Evolutionary conservation across 257 asterid genomes (phyloP).

Genomic region (Solanum ossicruentum): DNA sequence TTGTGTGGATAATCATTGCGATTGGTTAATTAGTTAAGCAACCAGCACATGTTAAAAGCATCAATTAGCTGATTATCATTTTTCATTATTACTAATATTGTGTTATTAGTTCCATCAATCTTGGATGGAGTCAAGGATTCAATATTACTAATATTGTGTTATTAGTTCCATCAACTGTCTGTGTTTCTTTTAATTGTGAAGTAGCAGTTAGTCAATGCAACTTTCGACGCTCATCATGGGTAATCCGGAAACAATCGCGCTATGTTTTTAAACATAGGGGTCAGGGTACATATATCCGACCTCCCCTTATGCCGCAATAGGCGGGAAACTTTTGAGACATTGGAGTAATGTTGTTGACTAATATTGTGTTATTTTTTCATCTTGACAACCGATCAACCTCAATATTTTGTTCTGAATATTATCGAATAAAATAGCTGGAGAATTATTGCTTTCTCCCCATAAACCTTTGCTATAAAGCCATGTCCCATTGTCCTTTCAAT

Average conservation of each 20-base stretch:
- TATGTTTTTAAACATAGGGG: too few relatives aligned
- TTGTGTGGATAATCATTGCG: background rate
- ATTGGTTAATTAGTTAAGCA: background rate
- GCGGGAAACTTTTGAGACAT: too few relatives aligned
- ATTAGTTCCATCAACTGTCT: too few relatives aligned
- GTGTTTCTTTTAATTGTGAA: too few relatives aligned
- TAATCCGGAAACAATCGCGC: too few relatives aligned
- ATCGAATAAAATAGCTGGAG: background rate
- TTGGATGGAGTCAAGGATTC: too few relatives aligned
- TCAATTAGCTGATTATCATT: background rate
- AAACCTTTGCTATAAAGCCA: background rate
- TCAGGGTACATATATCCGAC: too few relatives aligned
- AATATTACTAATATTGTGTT: background rate
- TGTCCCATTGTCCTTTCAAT: background rate
- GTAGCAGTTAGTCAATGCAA: too few relatives aligned
- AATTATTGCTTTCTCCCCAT: background rate
- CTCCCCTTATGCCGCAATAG: too few relatives aligned
- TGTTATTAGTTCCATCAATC: too few relatives aligned
- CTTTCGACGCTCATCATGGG: too few relatives aligned
- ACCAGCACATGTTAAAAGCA: background rate
- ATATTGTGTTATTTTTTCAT: background rate
- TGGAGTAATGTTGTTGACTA: background rate
- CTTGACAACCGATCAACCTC: background rate
- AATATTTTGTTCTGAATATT: background rate
- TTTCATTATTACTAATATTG: background rate